Evolutionary conservation across 768 basidiomycete species (phyloP).

Genomic region (Asterophora parasitica): DNA sequence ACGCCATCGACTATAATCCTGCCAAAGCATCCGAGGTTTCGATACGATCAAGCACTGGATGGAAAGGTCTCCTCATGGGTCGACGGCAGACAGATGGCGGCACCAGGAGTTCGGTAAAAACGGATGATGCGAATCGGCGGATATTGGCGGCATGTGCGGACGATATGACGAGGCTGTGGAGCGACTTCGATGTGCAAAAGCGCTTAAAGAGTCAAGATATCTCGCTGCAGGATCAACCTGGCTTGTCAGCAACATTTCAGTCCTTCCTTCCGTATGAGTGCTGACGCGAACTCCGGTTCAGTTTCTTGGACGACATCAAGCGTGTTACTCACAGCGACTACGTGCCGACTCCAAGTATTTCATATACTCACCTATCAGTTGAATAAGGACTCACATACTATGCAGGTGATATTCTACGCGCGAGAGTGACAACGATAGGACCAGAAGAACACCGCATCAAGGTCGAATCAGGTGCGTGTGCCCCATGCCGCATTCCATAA

Average conservation of each 20-base stretch:
- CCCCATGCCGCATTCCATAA: neutral
- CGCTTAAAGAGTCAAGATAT: conserved; percentile 40
- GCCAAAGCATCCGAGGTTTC: conserved; percentile 42
- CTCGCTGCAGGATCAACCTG: conserved; percentile 50
- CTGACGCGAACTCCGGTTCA: conserved; percentile 18
- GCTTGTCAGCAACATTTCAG: conserved; percentile 49
- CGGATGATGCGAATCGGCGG: conserved; percentile 38
- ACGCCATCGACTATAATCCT: conserved; percentile 27
- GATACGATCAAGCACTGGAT: conserved; percentile 43
- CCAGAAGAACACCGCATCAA: conserved; percentile 59
- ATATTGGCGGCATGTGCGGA: conserved; percentile 49
- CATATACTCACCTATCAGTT: neutral
- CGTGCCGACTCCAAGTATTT: conserved; percentile 45
- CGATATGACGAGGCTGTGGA: conserved; percentile 55
- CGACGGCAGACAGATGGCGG: conserved; percentile 23
- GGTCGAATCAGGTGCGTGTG: conserved; percentile 33
- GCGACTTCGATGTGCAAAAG: conserved; percentile 37
- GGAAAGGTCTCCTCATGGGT: conserved; percentile 42
- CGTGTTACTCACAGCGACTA: conserved; percentile 50
- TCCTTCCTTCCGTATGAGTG: neutral
- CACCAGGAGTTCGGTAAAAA: conserved; percentile 10
- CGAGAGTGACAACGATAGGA: conserved; percentile 58
- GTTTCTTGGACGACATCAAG: conserved; percentile 53
- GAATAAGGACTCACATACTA: neutral
- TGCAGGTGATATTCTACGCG: conserved; percentile 58